A percentile compares a stretch with the other conserved stretches of the same genome.
phyloP scores from a whole-genome alignment of 192 early-diverging fungal genomes.

The Spinellus fusiger region DNA sequence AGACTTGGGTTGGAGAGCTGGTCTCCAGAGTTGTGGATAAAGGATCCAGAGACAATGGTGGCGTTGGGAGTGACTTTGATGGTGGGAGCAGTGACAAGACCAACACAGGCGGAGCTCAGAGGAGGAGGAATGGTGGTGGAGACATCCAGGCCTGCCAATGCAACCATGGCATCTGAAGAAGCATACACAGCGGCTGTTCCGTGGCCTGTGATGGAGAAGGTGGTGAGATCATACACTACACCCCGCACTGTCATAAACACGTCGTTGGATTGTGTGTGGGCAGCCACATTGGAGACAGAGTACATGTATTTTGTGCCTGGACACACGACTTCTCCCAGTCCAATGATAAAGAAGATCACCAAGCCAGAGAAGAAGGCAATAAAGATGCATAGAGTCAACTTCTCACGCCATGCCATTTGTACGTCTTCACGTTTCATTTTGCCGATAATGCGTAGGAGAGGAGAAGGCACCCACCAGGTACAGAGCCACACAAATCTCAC shows the following conservation, averaged over 20 bases:
- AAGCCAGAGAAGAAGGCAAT: constrained; percentile 74
- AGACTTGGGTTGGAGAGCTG: background rate
- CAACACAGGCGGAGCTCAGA: constrained; percentile 46
- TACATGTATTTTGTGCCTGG: constrained; percentile 65
- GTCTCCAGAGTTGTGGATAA: constrained; percentile 25
- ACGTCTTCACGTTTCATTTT: constrained; percentile 87
- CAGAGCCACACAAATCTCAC: constrained; percentile 76
- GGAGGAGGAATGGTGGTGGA: constrained; percentile 54
- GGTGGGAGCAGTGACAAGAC: constrained; percentile 29
- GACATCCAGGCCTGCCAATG: constrained; percentile 58
- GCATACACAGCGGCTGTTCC: constrained; percentile 37
- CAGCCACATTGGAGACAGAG: constrained; percentile 48
- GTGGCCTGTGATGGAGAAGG: constrained; percentile 55
- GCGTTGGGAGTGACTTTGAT: constrained; percentile 20
- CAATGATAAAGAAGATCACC: constrained; percentile 87
- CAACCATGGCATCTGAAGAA: constrained; percentile 30
- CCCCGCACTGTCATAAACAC: constrained; percentile 58
- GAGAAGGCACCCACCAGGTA: constrained; percentile 80
- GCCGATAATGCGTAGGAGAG: constrained; percentile 51
- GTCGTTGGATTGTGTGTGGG: constrained; percentile 49
- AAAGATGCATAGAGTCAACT: constrained; percentile 78
- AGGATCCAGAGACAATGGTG: background rate
- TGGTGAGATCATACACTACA: constrained; percentile 62
- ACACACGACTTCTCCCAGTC: constrained; percentile 79
- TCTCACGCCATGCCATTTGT: constrained; percentile 96